Evolutionary conservation across 129 eudicot species (phyloP), one percentile per base, ranked within the genome.

Genomic region (Erigeron canadensis): DNA sequence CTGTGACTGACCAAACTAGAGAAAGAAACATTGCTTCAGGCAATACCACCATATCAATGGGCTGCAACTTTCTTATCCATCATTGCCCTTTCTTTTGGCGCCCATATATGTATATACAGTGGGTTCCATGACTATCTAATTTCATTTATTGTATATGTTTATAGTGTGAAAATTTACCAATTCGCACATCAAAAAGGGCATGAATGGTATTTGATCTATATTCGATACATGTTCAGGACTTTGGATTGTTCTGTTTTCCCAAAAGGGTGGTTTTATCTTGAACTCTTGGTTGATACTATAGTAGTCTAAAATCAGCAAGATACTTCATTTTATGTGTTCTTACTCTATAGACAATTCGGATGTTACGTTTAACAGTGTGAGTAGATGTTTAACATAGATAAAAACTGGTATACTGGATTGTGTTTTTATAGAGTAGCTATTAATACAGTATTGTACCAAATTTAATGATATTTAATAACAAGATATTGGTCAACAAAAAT

Each of bases 1-100:
- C 51, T 74, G 63, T 43, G 55, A 62, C 5, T 37, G 34, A 73
- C n/a, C 51, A 73, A 44, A 15, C 10, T 58, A 44, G 54, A 23
- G 68, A 72, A n/a, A 58, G 76, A 23, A 59, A 34, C 45, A 10
- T n/a, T 58, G 34, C 12, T 46, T 21, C 21, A 18, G 19, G 34
- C 44, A 7, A 41, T 12, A 56, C 55, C 47, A 42, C 50, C 9
- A 1, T 28, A 12, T 12, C 47, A 51, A 37, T 5, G 16, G 15
- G 17, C 28, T 39, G 12, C 41, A 10, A 22, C 10, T 41, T 54
- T 34, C 3, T 28, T 28, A 3, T 3, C 34, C 34, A 28, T 28
- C 34, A 28, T 64, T 28, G 34, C 34, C 34, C 34, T 3, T 28
- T 28, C 3, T 28, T 51, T 15, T 2, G 22, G 39, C 17, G 17